These are phyloP conservation scores for Pinus taeda DNA, from an alignment of 75 land plant species.

Conservation along the genomic window DNA sequence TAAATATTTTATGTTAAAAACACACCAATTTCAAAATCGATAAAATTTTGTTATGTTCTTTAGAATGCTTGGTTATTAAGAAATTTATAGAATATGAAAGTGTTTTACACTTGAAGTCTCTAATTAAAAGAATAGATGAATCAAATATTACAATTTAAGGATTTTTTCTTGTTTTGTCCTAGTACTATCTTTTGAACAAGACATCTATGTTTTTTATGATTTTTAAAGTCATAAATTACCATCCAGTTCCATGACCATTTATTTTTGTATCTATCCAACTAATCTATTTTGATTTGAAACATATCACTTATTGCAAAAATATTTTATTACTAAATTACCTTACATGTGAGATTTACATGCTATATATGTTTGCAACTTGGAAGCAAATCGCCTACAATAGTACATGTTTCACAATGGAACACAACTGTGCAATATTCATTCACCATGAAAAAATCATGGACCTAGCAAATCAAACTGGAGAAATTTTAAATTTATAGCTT, in stretches of 20 bases:
- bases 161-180: background rate
- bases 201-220: background rate
- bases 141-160: background rate
- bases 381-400: conserved; percentile 42
- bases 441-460: conserved; percentile 22
- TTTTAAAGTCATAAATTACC: background rate
- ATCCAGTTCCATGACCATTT: background rate
- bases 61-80: background rate
- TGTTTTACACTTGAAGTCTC: background rate
- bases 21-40: background rate
- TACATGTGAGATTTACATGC: conserved; percentile 9
- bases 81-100: background rate
- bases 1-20: background rate
- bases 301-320: background rate
- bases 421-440: conserved; percentile 51
- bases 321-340: background rate
- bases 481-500: background rate
- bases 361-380: conserved; percentile 45
- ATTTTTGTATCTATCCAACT: background rate
- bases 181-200: background rate
- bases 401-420: conserved; percentile 62
- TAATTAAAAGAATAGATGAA: background rate
- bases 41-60: background rate
- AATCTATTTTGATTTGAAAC: background rate
- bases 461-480: background rate